phyloP scores from a whole-genome alignment of 176 grass and related monocot genomes.

The Hyparrhenia diplandra region DNA sequence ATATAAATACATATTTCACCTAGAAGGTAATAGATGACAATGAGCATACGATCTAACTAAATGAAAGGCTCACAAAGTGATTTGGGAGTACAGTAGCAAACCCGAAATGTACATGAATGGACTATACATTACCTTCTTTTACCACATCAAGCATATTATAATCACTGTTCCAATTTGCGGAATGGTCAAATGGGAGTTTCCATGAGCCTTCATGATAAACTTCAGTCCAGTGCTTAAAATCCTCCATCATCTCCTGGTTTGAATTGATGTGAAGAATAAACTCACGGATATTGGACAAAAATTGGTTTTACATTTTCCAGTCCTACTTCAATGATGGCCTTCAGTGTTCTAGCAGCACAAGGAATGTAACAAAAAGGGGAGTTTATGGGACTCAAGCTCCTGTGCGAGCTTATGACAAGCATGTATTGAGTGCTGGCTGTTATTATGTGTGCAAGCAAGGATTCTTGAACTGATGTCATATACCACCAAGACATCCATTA shows the following conservation, averaged over 20 bases:
- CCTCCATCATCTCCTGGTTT: constrained; percentile 53
- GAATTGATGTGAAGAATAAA: constrained; percentile 70
- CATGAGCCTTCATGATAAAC: constrained; percentile 83
- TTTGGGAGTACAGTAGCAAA: background rate
- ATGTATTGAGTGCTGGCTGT: constrained; percentile 54
- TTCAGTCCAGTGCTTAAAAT: constrained; percentile 74
- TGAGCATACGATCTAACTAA: background rate
- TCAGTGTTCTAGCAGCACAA: constrained; percentile 66
- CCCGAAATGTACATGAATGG: background rate
- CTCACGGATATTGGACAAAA: constrained; percentile 74
- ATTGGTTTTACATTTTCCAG: constrained; percentile 59
- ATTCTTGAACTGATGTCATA: constrained; percentile 69
- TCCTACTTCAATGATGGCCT: constrained; percentile 70
- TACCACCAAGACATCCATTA: constrained; percentile 46
- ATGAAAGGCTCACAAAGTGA: background rate
- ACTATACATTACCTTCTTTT: constrained; percentile 56
- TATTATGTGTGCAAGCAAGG: constrained; percentile 83
- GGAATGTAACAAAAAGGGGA: constrained; percentile 84
- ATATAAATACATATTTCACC: background rate
- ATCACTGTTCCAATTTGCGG: constrained; percentile 67
- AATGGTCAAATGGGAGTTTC: constrained; percentile 79
- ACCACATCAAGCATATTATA: constrained; percentile 84
- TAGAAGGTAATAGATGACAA: background rate
- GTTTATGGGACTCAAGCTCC: constrained; percentile 56
- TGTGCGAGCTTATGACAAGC: constrained; percentile 58